Conservation (phyloP, 371 early-diverging fungal species). For the Batkoa obscura region DNA sequence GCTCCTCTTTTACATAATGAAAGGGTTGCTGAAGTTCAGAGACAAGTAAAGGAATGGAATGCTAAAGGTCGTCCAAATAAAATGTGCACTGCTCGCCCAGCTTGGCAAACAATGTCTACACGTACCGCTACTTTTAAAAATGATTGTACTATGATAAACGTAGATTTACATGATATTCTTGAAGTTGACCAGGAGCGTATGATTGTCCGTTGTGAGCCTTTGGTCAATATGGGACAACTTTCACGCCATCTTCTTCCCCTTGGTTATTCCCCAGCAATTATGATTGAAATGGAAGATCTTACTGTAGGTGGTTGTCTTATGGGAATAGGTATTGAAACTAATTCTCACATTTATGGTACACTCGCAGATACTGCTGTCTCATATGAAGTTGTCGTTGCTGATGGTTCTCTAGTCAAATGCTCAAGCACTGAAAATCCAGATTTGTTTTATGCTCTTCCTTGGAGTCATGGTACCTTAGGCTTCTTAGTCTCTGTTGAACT, state of each 20-base stretch:
- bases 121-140: slow-evolving; percentile 10
- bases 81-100: slow-evolving; percentile 18
- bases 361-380: slow-evolving; percentile 15
- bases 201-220: slow-evolving; percentile 17
- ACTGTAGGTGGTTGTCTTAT: slow-evolving; percentile 21
- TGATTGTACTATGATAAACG: slow-evolving; percentile 10
- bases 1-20: slow-evolving; percentile 13
- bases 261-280: slow-evolving; percentile 18
- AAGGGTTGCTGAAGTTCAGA: slow-evolving; percentile 15
- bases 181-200: slow-evolving; percentile 13
- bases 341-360: slow-evolving; percentile 23
- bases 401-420: slow-evolving; percentile 15
- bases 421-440: slow-evolving; percentile 16
- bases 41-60: slow-evolving; percentile 14
- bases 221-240: slow-evolving; percentile 19
- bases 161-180: slow-evolving; percentile 19
- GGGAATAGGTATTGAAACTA: slow-evolving; percentile 21
- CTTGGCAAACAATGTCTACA: slow-evolving; percentile 13
- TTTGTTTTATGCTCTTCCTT: slow-evolving; percentile 21
- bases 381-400: slow-evolving; percentile 18
- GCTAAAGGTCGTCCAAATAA: slow-evolving; percentile 11
- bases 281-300: slow-evolving; percentile 20
- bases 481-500: slow-evolving; percentile 19
- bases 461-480: slow-evolving; percentile 22
- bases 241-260: slow-evolving; percentile 15